A percentile compares a stretch with the other conserved stretches of the same genome.
These are phyloP conservation scores for Coemansia biformis DNA, from an alignment of 192 early-diverging fungal species.

Conservation along the genomic window DNA sequence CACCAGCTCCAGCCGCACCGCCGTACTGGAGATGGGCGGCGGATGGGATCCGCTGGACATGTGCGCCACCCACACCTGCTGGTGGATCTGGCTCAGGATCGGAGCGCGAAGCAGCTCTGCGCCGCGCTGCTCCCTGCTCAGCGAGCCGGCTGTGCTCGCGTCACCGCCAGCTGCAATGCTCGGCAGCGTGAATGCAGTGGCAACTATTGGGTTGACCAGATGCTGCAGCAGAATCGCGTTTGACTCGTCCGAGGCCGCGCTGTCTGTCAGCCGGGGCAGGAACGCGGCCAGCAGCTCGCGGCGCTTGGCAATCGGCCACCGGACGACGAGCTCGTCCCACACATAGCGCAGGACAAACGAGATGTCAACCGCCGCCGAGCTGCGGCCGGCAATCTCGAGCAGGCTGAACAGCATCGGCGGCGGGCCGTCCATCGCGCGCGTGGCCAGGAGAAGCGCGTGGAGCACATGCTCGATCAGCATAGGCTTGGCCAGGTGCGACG, in stretches of 20 bases:
- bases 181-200: conserved; percentile 56
- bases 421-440: conserved; percentile 25
- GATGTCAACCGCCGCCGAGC: conserved; percentile 30
- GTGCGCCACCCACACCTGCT: conserved; percentile 43
- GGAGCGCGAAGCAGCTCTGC: conserved; percentile 32
- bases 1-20: conserved; percentile 76
- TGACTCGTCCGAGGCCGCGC: conserved; percentile 51
- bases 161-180: conserved; percentile 58
- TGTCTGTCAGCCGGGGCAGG: conserved; percentile 66
- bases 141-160: conserved; percentile 54
- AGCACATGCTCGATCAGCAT: conserved; percentile 29
- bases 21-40: conserved; percentile 40
- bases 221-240: conserved; percentile 73
- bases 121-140: conserved; percentile 29
- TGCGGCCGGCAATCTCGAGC: conserved; percentile 35
- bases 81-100: conserved; percentile 28
- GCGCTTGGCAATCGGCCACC: conserved; percentile 64
- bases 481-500: conserved; percentile 25
- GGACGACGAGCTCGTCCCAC: conserved; percentile 49
- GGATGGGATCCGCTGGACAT: conserved; percentile 25
- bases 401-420: conserved; percentile 37
- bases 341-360: conserved; percentile 37
- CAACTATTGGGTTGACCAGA: conserved; percentile 79
- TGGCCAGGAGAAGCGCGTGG: conserved; percentile 28
- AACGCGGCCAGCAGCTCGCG: conserved; percentile 52